Evolutionary conservation across 176 grass and related monocot species (phyloP), one percentile per base, ranked within the genome.

Genomic region (Guadua angustifolia): DNA sequence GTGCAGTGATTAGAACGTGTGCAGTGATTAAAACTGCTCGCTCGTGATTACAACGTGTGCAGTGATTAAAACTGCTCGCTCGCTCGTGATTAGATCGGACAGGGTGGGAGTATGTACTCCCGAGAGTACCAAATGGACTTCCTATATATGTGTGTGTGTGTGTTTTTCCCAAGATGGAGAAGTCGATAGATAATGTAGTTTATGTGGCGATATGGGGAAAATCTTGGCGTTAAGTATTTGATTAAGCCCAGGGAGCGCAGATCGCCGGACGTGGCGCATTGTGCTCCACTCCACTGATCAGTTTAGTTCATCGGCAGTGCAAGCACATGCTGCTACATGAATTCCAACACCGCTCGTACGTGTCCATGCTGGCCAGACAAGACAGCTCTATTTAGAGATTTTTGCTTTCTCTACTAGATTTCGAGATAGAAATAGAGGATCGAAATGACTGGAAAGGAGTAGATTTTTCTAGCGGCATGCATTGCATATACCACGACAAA

Each of bases 151-250:
- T n/a, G n/a, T n/a, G n/a, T n/a, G n/a, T n/a, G n/a, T n/a, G 15
- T 26, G 9, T 7, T 29, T 76, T 77, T 19, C 18, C 69, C 57
- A 39, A 68, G 81, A 79, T 67, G 70, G 49, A 75, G 66, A 18
- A 1, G 43, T 19, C 12, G 78, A 46, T 2, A 53, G 58, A 88
- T 88, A 83, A 78, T 1, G 25, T 88, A 78, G 80, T 88, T 83
- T 83, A 88, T 71, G 43, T 61, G 72, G 19, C 35, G 62, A 52
- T 69, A 42, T 33, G 26, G 32, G 6, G 4, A 25, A 76, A 51
- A 22, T 12, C 45, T 3, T 55, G 17, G 40, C 17, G 70, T 10
- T 71, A 39, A 77, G 45, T 40, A n/a, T 71, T 81, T 81, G 62
- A 58, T 85, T 81, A 81, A 39, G 59, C 49, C 17, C 9, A 26